A percentile compares a stretch with the other conserved stretches of the same genome.
These are phyloP conservation scores for Saccharum spontaneum DNA, from an alignment of 176 grass and related monocot species.

Conservation along the genomic window DNA sequence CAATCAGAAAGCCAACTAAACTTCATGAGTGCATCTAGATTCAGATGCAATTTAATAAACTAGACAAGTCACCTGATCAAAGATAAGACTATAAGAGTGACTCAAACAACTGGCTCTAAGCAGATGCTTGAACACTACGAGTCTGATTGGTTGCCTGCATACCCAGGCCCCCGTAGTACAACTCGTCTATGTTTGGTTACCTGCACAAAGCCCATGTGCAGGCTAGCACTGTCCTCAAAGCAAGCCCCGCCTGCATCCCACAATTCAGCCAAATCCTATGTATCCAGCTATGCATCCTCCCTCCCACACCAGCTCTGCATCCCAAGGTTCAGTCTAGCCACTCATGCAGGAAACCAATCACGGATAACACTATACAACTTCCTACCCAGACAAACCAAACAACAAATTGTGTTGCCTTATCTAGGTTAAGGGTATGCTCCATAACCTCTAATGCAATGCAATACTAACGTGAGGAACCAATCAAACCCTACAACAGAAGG, in stretches of 20 bases:
- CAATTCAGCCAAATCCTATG: not conserved
- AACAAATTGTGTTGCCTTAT: not conserved
- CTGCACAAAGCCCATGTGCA: not conserved
- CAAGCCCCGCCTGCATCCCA: not conserved
- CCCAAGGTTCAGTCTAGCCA: not conserved
- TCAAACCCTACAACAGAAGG: not conserved
- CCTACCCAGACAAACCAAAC: not conserved
- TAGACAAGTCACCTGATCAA: not conserved
- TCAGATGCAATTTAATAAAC: slow-evolving; percentile 9
- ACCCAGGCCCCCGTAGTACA: not conserved
- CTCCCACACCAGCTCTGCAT: not conserved
- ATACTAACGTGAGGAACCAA: not conserved
- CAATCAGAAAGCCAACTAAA: slow-evolving; percentile 9
- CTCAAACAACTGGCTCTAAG: not conserved
- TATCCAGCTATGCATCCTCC: not conserved
- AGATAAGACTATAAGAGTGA: not conserved
- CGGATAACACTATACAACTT: not conserved
- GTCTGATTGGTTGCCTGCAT: not conserved
- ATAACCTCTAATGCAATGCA: not conserved
- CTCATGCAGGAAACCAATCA: not conserved
- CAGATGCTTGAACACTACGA: not conserved
- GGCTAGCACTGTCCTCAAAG: not conserved
- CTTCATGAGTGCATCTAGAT: not conserved
- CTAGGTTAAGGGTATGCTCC: not conserved
- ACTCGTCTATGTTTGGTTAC: not conserved